Conservation (phyloP, 2,329 filamentous ascomycete genomes). For the Delphinella strobiligena region DNA sequence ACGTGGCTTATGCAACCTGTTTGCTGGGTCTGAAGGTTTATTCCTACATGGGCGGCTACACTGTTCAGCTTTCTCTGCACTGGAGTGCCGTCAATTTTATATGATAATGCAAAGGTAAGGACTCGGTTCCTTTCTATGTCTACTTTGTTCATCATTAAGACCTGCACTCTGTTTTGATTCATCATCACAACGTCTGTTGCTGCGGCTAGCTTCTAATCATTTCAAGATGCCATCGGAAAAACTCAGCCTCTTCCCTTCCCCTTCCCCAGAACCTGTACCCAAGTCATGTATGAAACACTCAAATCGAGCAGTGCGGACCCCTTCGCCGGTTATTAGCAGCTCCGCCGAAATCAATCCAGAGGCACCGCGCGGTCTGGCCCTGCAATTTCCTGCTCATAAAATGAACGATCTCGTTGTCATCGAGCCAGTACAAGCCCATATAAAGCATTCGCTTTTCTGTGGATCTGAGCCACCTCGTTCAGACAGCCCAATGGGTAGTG, state of each 20-base stretch:
- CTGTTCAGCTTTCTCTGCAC: too few species aligned
- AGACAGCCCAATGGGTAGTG: not conserved
- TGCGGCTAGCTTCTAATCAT: not conserved
- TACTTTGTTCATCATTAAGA: too few species aligned
- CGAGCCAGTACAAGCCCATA: constrained; percentile 13
- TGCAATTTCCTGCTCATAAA: constrained; percentile 1
- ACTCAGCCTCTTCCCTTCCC: constrained; percentile 5
- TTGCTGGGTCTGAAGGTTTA: too few species aligned
- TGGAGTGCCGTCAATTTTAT: too few species aligned
- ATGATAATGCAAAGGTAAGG: too few species aligned
- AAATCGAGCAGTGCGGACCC: not conserved
- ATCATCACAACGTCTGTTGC: not conserved
- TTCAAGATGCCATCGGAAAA: constrained; percentile 5
- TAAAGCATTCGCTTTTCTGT: constrained; percentile 20
- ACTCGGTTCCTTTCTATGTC: too few species aligned
- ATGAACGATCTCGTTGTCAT: constrained; percentile 4
- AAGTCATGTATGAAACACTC: constrained; percentile 7
- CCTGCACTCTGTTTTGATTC: too few species aligned
- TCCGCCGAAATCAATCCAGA: not conserved
- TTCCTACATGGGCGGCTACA: too few species aligned
- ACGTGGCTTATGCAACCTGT: too few species aligned
- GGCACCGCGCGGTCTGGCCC: constrained; percentile 2
- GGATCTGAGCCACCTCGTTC: constrained; percentile 9
- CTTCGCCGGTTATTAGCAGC: not conserved
- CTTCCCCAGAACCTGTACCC: constrained; percentile 1